Percentiles rank a stretch among this genome's conserved stretches.
Conservation (phyloP, 2,329 filamentous ascomycete species). For the Boeremia exigua region DNA sequence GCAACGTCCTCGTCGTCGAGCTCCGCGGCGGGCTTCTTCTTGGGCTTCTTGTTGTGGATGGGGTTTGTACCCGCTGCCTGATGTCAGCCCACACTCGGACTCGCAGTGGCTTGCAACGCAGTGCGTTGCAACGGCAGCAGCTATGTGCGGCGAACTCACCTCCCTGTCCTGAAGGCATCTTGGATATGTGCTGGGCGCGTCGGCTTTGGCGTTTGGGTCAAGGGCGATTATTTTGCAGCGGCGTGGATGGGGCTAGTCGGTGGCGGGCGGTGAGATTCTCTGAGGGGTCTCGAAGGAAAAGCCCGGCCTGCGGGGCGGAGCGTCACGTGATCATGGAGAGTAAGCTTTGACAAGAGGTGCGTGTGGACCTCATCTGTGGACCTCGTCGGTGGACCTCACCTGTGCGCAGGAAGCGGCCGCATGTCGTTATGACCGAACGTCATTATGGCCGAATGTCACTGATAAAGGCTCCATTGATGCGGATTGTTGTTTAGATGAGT, state of each 20-base stretch:
- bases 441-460: too few relatives aligned
- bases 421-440: not conserved
- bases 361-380: not conserved
- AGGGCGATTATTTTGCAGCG: constrained; percentile 18
- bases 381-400: not conserved
- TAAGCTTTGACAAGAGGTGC: not conserved
- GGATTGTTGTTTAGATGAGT: not conserved
- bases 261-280: constrained; percentile 26
- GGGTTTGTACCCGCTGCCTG: constrained; percentile 58
- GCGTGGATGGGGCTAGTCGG: constrained; percentile 22
- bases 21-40: constrained; percentile 73
- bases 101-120: not conserved
- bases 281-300: constrained; percentile 21
- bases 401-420: not conserved
- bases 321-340: constrained; percentile 6
- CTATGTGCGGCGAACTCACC: constrained; percentile 41
- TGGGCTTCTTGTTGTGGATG: constrained; percentile 77
- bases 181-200: constrained; percentile 23
- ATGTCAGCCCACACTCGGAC: constrained; percentile 26
- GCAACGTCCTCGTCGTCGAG: constrained; percentile 87
- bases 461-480: too few relatives aligned
- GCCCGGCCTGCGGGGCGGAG: constrained; percentile 1
- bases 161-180: constrained; percentile 60
- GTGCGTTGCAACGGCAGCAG: not conserved
- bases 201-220: constrained; percentile 10